Base-by-base conservation (phyloP, 1,139 yeast genomes). In the Wickerhamiella pararugosa region DNA sequence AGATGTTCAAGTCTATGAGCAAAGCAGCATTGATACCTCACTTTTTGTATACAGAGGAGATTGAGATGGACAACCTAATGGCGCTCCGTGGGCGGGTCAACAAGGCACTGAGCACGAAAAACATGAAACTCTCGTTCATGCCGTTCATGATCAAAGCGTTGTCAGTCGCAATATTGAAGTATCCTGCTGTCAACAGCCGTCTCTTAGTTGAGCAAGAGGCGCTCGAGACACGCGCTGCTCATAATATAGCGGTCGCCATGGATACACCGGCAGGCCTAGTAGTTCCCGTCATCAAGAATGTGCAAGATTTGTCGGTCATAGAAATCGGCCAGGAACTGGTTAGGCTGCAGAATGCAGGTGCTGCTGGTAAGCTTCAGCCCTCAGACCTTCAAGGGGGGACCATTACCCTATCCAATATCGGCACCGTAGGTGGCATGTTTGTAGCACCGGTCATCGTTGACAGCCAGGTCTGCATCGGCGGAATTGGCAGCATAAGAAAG, bases 361-460 rank as follows among this genome's bases (percentile, higher is more conserved):
- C 64, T 53, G 77, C 72, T 50, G 79, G 80, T 51, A 76, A 76
- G 62, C 71, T 78, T 56, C 67, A 80, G 30, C 62, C 76, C 50
- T 78, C 74, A 60, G 84, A 78, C 60, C 74, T 78, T 73, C 65
- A 78, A 46, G 84, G 82, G 54, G 83, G 84, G 53, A 76, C 84
- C 39, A 77, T 78, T 62, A 76, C 84, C 51, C 72, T 78, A 49
- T 76, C 83, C 45, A 78, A 78, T 63, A 83, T 83, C 58, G 86
- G 86, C 53, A 79, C 76, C 43, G 76, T 77, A 48, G 86, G 86
- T 39, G 79, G 84, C n/a, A 70, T 79, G 50, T 78, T 76, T 58
- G 79, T 82, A 54, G 76, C 80, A 34, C 86, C 86, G 47, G 78
- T 78, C 54, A 75, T 78, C 44, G 63, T 60, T 1, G 57, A 56